Percentiles rank a stretch among this genome's conserved stretches.
These are phyloP conservation scores for Penicillium psychrofluorescens DNA, from an alignment of 495 filamentous ascomycete genomes.

Conservation along the genomic window DNA sequence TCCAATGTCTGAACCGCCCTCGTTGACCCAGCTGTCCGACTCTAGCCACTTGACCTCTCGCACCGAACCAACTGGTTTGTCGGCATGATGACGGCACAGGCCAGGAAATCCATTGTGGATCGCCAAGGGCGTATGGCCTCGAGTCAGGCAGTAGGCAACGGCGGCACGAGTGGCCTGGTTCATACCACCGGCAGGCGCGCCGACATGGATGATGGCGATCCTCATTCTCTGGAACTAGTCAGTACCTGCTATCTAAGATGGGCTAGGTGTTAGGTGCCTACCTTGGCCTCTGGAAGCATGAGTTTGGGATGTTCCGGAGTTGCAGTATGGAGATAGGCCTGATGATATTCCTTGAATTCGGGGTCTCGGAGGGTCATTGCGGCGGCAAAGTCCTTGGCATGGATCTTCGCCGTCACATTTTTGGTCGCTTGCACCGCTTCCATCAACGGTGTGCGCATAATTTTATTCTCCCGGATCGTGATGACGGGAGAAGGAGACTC, in stretches of 20 bases:
- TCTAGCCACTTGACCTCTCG: slow-evolving; percentile 86
- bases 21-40: slow-evolving; percentile 89
- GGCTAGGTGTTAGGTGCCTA: slow-evolving; percentile 21
- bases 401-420: slow-evolving; percentile 71
- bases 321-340: slow-evolving; percentile 84
- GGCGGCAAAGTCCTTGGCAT: slow-evolving; percentile 69
- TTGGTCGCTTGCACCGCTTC: slow-evolving; percentile 82
- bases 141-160: slow-evolving; percentile 90
- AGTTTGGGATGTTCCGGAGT: slow-evolving; percentile 56
- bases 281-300: slow-evolving; percentile 64
- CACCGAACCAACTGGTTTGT: slow-evolving; percentile 74
- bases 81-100: slow-evolving; percentile 80
- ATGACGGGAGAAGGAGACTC: slow-evolving; percentile 91
- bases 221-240: slow-evolving; percentile 63
- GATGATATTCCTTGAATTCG: slow-evolving; percentile 91
- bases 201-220: slow-evolving; percentile 93
- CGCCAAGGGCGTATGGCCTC: slow-evolving; percentile 84
- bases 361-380: slow-evolving; percentile 85
- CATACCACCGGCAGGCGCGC: slow-evolving; percentile 97
- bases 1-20: slow-evolving; percentile 95
- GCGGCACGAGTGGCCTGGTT: slow-evolving; percentile 94
- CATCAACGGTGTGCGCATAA: slow-evolving; percentile 78
- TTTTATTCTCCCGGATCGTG: slow-evolving; percentile 96
- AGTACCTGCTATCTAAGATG: neutral
- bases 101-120: slow-evolving; percentile 98